These are phyloP conservation scores for Pholiota molesta DNA, from an alignment of 768 basidiomycete genomes.

Conservation along the genomic window DNA sequence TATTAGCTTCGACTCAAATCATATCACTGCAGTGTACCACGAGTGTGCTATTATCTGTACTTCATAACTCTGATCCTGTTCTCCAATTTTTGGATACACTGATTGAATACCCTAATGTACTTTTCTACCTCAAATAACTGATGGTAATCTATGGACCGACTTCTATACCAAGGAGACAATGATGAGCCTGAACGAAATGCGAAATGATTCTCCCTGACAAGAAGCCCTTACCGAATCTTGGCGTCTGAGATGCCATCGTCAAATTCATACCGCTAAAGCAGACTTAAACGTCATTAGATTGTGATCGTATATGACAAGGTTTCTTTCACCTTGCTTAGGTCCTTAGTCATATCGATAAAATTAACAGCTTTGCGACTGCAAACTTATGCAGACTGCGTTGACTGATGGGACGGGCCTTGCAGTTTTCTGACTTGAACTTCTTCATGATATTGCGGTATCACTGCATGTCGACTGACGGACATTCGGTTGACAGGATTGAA, in stretches of 20 bases:
- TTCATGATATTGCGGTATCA: too few relatives aligned
- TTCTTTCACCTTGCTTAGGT: too few relatives aligned
- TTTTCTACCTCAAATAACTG: constrained; percentile 36
- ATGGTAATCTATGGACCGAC: constrained; percentile 43
- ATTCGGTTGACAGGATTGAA: too few relatives aligned
- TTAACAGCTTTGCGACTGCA: too few relatives aligned
- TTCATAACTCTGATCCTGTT: constrained; percentile 2
- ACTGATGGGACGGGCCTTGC: too few relatives aligned
- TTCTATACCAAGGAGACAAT: constrained; percentile 47
- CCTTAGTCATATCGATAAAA: too few relatives aligned
- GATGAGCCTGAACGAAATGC: constrained; percentile 42
- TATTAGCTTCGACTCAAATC: background rate
- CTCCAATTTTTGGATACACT: background rate
- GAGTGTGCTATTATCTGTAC: constrained; percentile 12
- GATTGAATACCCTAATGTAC: background rate
- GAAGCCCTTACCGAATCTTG: constrained; percentile 43
- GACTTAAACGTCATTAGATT: background rate
- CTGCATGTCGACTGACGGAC: too few relatives aligned
- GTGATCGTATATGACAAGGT: too few relatives aligned
- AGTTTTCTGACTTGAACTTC: too few relatives aligned
- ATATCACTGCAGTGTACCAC: constrained; percentile 10
- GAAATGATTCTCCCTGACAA: constrained; percentile 49
- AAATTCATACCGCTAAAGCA: background rate
- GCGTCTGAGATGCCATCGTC: constrained; percentile 35
- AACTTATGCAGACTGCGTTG: too few relatives aligned